These are phyloP conservation scores for Salvia rosmarinus DNA, from an alignment of 257 asterid genomes.

Conservation along the genomic window DNA sequence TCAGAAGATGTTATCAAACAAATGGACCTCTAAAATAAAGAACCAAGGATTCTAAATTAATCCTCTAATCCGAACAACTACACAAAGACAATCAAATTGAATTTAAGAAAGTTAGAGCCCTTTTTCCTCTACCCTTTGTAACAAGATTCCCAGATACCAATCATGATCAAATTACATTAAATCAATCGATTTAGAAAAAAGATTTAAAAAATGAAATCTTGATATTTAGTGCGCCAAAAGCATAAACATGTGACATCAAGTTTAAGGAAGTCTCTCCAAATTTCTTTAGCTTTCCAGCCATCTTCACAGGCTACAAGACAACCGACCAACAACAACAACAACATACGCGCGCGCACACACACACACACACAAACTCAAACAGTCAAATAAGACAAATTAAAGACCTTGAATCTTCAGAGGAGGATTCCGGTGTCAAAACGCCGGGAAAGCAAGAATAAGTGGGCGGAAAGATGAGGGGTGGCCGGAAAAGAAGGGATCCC, in stretches of 20 bases:
- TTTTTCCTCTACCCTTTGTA: constrained; percentile 23
- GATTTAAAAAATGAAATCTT: neutral
- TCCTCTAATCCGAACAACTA: too few relatives aligned
- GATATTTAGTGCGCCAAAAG: neutral
- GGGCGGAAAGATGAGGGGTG: constrained; percentile 40
- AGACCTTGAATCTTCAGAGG: constrained; percentile 40
- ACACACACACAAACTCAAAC: neutral
- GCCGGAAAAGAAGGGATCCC: constrained; percentile 48
- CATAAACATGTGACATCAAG: constrained; percentile 20
- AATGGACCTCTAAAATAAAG: constrained; percentile 28
- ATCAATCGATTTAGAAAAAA: neutral
- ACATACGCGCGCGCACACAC: too few relatives aligned
- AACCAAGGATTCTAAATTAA: constrained; percentile 35
- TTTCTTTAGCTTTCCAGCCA: constrained; percentile 16
- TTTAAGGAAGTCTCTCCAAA: neutral
- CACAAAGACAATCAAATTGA: constrained; percentile 32
- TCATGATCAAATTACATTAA: neutral
- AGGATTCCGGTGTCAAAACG: too few relatives aligned
- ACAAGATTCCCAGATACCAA: constrained; percentile 29
- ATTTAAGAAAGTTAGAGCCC: constrained; percentile 30
- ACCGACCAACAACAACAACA: too few relatives aligned
- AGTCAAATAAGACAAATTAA: neutral
- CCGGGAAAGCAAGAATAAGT: constrained; percentile 2
- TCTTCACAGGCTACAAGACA: neutral
- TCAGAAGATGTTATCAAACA: constrained; percentile 39